These are phyloP conservation scores for Pneumocystis carinii DNA, from an alignment of 1,139 yeast genomes.

Conservation along the genomic window DNA sequence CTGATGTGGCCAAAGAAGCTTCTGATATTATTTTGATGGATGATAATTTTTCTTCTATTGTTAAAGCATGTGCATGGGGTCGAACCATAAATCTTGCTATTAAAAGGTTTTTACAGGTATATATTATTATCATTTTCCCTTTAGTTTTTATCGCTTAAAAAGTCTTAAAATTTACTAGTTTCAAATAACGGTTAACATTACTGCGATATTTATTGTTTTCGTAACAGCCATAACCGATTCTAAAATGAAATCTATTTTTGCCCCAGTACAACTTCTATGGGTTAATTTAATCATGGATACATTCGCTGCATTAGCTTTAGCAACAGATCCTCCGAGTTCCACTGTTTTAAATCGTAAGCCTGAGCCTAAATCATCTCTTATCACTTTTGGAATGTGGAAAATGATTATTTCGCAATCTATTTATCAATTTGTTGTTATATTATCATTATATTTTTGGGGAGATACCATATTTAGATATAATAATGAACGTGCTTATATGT, in stretches of 20 bases:
- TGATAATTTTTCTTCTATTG: slow-evolving; percentile 88
- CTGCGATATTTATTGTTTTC: slow-evolving; percentile 87
- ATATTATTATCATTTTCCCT: slow-evolving; percentile 24
- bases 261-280: slow-evolving; percentile 96
- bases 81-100: slow-evolving; percentile 91
- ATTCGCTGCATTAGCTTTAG: slow-evolving; percentile 89
- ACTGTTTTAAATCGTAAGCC: slow-evolving; percentile 68
- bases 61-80: slow-evolving; percentile 98
- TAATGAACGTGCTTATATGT: not conserved
- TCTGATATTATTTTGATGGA: slow-evolving; percentile 36
- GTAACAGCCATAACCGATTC: slow-evolving; percentile 79
- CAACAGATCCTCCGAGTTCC: slow-evolving; percentile 91
- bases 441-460: slow-evolving; percentile 70
- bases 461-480: slow-evolving; percentile 32
- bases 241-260: slow-evolving; percentile 68
- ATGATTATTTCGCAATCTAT: slow-evolving; percentile 84
- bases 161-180: slow-evolving; percentile 25
- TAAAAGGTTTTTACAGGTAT: slow-evolving; percentile 61
- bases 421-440: slow-evolving; percentile 65
- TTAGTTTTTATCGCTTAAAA: slow-evolving; percentile 7
- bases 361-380: slow-evolving; percentile 67
- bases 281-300: slow-evolving; percentile 97
- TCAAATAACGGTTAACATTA: slow-evolving; percentile 86
- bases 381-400: slow-evolving; percentile 91
- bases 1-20: slow-evolving; percentile 45